Conservation (phyloP, 805 yeast genomes). For the Phaffomyces thermotolerans region DNA sequence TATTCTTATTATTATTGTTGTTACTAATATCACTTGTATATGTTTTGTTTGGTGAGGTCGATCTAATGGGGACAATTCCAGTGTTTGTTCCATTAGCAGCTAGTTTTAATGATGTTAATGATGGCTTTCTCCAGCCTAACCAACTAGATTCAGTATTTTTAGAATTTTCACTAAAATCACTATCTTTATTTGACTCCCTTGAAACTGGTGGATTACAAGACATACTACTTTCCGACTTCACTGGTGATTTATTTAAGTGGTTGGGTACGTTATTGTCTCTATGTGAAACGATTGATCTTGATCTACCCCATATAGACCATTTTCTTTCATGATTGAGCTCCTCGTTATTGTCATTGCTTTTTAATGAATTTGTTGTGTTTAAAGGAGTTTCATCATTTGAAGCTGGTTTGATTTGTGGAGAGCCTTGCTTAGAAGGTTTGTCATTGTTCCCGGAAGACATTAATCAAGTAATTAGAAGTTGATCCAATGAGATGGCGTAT, state of each 20-base stretch:
- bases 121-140: constrained; percentile 21
- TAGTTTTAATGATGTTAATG: constrained; percentile 16
- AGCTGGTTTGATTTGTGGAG: no score
- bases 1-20: no score
- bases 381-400: no score
- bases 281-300: background rate
- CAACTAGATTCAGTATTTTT: constrained; percentile 7
- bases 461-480: no score
- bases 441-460: no score
- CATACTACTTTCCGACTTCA: background rate
- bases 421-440: no score
- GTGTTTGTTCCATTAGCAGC: constrained; percentile 22
- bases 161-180: background rate
- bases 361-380: background rate
- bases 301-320: constrained; percentile 5
- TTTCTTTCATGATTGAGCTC: background rate
- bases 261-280: background rate
- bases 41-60: background rate
- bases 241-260: background rate
- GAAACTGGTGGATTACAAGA: background rate
- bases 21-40: no score
- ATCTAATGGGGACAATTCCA: background rate
- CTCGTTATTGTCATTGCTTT: background rate
- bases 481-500: no score
- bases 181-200: background rate